These are phyloP conservation scores for Sapria himalayana DNA, from an alignment of 345 rosid species.

Conservation along the genomic window DNA sequence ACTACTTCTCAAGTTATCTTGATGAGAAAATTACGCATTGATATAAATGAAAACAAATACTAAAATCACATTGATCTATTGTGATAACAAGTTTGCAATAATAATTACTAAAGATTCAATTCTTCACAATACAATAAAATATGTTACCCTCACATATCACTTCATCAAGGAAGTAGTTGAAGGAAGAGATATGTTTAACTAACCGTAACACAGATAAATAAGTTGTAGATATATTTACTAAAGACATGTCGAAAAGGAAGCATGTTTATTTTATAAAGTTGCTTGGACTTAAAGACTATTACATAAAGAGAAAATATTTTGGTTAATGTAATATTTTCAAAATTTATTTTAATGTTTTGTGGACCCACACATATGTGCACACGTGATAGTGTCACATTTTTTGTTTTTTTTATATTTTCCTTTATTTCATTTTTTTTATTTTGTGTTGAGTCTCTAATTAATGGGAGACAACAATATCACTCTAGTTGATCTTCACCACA, in stretches of 20 bases:
- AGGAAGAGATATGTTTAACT: background rate
- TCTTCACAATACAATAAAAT: background rate
- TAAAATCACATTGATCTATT: background rate
- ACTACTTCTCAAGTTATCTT: background rate
- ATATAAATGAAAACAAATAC: background rate
- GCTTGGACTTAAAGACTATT: too few relatives aligned
- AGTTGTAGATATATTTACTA: background rate
- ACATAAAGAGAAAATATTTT: too few relatives aligned
- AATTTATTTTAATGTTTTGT: too few relatives aligned
- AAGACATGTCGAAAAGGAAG: background rate
- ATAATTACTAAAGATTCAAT: background rate
- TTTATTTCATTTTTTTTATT: too few relatives aligned
- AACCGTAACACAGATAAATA: background rate
- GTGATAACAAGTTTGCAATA: background rate
- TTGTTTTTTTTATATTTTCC: too few relatives aligned
- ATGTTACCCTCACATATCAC: background rate
- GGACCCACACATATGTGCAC: too few relatives aligned
- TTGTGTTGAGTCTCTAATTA: too few relatives aligned
- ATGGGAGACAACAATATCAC: too few relatives aligned
- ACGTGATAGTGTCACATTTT: too few relatives aligned
- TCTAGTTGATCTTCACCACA: too few relatives aligned
- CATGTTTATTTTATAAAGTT: too few relatives aligned
- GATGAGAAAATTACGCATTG: background rate
- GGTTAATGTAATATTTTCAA: too few relatives aligned
- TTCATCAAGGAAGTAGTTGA: constrained; percentile 1